phyloP scores from a whole-genome alignment of 306 rosid genomes.

The Castanea mollissima region DNA sequence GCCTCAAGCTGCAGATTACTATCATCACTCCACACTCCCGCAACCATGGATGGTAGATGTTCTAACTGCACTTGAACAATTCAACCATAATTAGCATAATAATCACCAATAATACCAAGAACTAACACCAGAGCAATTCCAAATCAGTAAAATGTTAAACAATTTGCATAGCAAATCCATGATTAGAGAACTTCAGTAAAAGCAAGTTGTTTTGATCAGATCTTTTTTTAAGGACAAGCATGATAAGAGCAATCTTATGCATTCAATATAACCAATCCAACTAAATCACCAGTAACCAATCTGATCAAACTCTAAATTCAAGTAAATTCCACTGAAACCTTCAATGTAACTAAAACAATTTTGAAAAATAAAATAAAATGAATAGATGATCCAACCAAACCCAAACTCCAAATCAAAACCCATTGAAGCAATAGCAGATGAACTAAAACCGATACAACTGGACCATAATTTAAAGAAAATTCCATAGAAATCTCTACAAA shows the following conservation, averaged over 20 bases:
- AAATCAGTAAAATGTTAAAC: neutral
- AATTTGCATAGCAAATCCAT: neutral
- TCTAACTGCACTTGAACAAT: constrained; percentile 64
- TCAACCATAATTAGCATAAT: neutral
- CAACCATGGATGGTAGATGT: constrained; percentile 87
- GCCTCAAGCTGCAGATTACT: constrained; percentile 75
- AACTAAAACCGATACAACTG: neutral
- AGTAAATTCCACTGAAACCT: neutral
- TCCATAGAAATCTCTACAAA: neutral
- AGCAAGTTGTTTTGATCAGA: neutral
- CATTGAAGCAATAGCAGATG: neutral
- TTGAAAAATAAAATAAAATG: neutral
- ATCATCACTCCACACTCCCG: constrained; percentile 86
- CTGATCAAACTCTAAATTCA: neutral
- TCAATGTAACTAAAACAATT: neutral
- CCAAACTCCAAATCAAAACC: neutral
- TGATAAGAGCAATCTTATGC: neutral
- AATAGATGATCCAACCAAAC: neutral
- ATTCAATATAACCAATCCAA: neutral
- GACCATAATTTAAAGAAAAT: neutral
- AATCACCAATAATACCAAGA: neutral
- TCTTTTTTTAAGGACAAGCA: neutral
- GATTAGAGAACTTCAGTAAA: neutral
- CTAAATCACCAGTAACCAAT: neutral
- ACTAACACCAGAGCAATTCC: neutral